Evolutionary conservation across 1,284 basidiomycete species (phyloP).

Genomic region (Cutaneotrichosporon cavernicola): DNA sequence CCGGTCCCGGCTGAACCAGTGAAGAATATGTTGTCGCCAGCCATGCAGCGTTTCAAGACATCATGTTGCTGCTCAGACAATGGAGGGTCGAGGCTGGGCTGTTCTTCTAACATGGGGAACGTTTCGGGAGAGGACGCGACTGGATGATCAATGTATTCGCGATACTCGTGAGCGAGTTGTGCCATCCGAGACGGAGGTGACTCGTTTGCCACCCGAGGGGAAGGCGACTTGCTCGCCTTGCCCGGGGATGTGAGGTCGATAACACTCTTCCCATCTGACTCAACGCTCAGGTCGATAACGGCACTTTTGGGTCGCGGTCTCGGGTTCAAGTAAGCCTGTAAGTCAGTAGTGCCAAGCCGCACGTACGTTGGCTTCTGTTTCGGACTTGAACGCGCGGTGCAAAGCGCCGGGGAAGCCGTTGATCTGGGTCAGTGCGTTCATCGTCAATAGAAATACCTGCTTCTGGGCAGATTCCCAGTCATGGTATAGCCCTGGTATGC

Average conservation of each 20-base stretch:
- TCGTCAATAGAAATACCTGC: not conserved
- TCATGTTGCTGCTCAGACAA: slow-evolving; percentile 62
- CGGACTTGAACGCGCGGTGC: not conserved
- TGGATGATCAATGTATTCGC: not conserved
- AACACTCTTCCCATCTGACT: slow-evolving; percentile 1
- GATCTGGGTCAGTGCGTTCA: slow-evolving; percentile 7
- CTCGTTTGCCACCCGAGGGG: not conserved
- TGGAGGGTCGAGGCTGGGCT: slow-evolving; percentile 45
- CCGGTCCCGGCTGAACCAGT: slow-evolving; percentile 97
- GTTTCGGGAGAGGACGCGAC: not conserved
- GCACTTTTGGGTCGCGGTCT: not conserved
- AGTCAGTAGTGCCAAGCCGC: not conserved
- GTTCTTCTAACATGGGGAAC: no score
- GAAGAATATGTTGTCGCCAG: slow-evolving; percentile 77
- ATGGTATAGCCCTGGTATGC: slow-evolving; percentile 9
- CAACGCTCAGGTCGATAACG: not conserved
- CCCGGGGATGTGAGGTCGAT: not conserved
- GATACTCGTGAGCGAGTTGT: not conserved
- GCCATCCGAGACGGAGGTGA: not conserved
- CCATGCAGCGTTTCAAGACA: slow-evolving; percentile 68
- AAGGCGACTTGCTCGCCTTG: not conserved
- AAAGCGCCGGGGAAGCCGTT: slow-evolving; percentile 12
- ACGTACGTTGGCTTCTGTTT: slow-evolving; percentile 7
- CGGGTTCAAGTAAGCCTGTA: slow-evolving; percentile 3
- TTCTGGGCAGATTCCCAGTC: slow-evolving; percentile 6